Base-by-base conservation (phyloP, 352 stramenopile species). In the Phytophthora sp. region DNA sequence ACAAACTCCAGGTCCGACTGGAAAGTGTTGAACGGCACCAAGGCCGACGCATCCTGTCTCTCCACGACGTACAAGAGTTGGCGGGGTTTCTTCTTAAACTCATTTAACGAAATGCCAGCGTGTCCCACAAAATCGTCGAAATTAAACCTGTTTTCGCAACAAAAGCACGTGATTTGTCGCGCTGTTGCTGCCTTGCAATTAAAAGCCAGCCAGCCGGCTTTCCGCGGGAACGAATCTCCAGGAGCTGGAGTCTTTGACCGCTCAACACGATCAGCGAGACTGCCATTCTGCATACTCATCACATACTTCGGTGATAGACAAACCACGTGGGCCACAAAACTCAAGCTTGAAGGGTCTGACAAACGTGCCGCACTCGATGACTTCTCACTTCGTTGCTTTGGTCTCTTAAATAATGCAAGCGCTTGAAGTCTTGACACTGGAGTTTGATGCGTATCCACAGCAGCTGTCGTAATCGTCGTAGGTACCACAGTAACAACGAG, bases 261-360 rank as follows among this genome's bases (percentile, higher is more conserved):
- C 24, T 57, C 42, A 7, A 73, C 64, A 9, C 50, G 60, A 33
- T 77, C 70, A 5, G 23, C 65, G n/a, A 77, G 56, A 46, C 49
- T 65, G 21, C 70, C 70, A 30, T 77, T 60, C 13, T 30, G n/a
- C 70, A 77, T 77, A 15, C 41, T 72, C 59, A 74, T 68, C 27
- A 77, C 65, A 42, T 77, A 77, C 33, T 74, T 77, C 0, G 54
- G 51, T 15, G 70, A 60, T 3, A 77, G 46, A 30, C 70, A 77
- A 8, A 77, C 70, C 18, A 77, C 47, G 2, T 65, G 59, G 0
- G 60, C 70, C 51, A 74, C 45, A 33, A 72, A 74, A 0, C 69
- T 42, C 7, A 74, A 54, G 6, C 15, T 27, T 21, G 24, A 7
- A 41, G 55, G 8, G 24, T 65, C 55, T 3, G 36, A 7, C 18